Evolutionary conservation across 129 eudicot genomes (phyloP), one percentile per base, ranked within the genome.

Genomic region (Flaveria bidentis): DNA sequence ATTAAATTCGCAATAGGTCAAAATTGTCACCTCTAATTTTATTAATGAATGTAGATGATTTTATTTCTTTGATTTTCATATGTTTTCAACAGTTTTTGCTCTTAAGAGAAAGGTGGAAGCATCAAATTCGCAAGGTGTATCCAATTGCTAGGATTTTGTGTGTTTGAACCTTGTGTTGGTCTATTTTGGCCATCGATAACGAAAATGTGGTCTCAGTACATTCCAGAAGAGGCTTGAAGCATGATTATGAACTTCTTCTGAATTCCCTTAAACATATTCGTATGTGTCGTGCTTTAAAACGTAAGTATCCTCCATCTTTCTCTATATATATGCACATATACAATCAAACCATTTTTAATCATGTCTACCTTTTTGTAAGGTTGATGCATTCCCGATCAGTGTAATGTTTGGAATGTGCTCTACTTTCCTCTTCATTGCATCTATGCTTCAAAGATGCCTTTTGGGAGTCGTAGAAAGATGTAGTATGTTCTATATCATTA

Each of bases 401-500:
- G 88, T 91, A 6, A 95, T 95, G 97, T 95, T 95, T 56, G 99
- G 99, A 75, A 95, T 95, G 99, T 95, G 99, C 80, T 89, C 99
- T 5, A 85, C 87, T 74, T 95, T 95, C 88, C 99, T 95, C 77
- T 78, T 89, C 70, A 73, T 91, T 80, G 99, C 97, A 42, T 89
- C 94, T 61, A 72, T 91, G 70, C 72, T 95, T 74, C 99, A 95
- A 74, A 89, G 94, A 79, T 87, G 97, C 57, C 96, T 95, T 72
- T 68, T 77, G 49, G 97, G 86, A 10, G 85, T 91, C 13, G 82
- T 95, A n/a, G 97, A 94, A 26, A 87, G 91, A 82, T 80, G 96
- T 76, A 91, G 99, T 94, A 81, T 53, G 97, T 94, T 61, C 4
- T 45, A 26, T 33, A 41, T 15, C 25, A 23, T 33, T 8, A 41